Conservation (phyloP, 768 basidiomycete species). For the Astraeus odoratus region DNA sequence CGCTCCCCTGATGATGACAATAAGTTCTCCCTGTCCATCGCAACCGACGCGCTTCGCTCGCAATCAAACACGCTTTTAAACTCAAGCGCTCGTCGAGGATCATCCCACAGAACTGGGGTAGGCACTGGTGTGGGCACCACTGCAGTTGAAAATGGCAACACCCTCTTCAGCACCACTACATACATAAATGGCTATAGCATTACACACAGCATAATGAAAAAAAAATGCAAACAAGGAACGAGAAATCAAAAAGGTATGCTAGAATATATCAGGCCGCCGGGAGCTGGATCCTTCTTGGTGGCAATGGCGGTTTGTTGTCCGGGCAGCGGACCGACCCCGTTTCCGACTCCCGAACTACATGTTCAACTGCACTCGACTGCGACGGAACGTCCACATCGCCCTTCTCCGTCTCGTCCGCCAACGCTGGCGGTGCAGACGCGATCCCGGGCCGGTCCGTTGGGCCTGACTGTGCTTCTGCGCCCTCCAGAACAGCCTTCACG, state of each 20-base stretch:
- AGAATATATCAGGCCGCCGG: conserved; percentile 6
- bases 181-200: too few relatives aligned
- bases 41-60: too few relatives aligned
- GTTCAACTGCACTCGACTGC: conserved; percentile 3
- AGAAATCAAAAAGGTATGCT: not conserved
- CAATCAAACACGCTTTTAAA: too few relatives aligned
- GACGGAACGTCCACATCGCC: conserved; percentile 1
- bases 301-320: conserved; percentile 25
- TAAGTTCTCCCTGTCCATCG: too few relatives aligned
- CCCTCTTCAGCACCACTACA: too few relatives aligned
- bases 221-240: too few relatives aligned
- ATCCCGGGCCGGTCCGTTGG: conserved; percentile 11
- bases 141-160: too few relatives aligned
- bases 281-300: conserved; percentile 23
- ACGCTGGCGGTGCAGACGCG: conserved; percentile 44
- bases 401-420: conserved; percentile 17
- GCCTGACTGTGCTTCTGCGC: conserved; percentile 14
- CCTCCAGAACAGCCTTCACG: conserved; percentile 24
- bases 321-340: conserved; percentile 4
- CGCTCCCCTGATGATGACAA: too few relatives aligned
- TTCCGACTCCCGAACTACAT: not conserved
- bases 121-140: too few relatives aligned
- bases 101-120: too few relatives aligned
- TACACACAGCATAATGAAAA: too few relatives aligned
- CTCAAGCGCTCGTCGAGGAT: too few relatives aligned